Conservation (phyloP, 805 yeast genomes). For the Metschnikowia corniflorae region DNA sequence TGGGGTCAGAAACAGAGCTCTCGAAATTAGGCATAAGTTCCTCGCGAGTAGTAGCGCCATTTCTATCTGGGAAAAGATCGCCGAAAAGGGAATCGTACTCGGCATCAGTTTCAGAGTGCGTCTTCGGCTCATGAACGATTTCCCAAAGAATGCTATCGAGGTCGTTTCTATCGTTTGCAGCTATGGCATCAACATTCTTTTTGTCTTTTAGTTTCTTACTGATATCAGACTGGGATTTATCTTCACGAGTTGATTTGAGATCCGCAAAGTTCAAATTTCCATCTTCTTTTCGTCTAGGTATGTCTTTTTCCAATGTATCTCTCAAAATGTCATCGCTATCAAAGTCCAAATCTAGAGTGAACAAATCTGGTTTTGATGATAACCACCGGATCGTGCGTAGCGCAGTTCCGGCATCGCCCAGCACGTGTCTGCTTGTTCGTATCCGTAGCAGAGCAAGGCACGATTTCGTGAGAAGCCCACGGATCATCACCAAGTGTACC, state of each 20-base stretch:
- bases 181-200: not conserved
- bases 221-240: not conserved
- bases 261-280: not conserved
- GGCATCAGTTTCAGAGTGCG: not conserved
- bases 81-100: constrained; percentile 5
- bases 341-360: constrained; percentile 9
- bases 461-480: not conserved
- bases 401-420: not conserved
- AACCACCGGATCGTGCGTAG: too few relatives aligned
- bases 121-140: too few relatives aligned
- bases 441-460: constrained; percentile 1
- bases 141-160: too few relatives aligned
- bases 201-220: not conserved
- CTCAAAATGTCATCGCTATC: not conserved
- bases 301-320: not conserved
- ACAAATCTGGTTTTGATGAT: constrained; percentile 10
- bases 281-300: not conserved
- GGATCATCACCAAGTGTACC: too few relatives aligned
- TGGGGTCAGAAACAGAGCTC: too few relatives aligned
- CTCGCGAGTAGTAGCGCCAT: not conserved
- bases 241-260: not conserved
- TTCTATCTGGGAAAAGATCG: constrained; percentile 1
- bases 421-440: not conserved
- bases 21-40: too few relatives aligned
- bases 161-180: constrained; percentile 1